Evolutionary conservation across 495 filamentous ascomycete genomes (phyloP), one percentile per base, ranked within the genome.

Genomic region (Lichenothelia convexa): DNA sequence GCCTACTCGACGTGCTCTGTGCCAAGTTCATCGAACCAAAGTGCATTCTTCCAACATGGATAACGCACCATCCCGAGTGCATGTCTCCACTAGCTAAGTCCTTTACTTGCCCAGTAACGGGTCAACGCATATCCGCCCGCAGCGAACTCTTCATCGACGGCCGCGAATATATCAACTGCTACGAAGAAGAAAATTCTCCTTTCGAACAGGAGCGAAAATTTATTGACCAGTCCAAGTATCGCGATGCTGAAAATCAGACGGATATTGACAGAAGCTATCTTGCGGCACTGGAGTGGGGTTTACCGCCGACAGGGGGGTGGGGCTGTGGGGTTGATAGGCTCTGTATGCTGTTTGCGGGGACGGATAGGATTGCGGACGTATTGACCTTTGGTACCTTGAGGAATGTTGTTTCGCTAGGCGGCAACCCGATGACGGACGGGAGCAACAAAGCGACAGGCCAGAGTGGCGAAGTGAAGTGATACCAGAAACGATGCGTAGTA

Each of bases 151-250:
- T 94, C 58, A 68, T 93, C 48, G 51, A 67, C 27, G 73, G 76
- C 11, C 64, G 66, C 31, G 89, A 97, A 48, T 58, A 92, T 21
- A 80, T 87, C 6, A 97, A 97, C 54, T 82, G 79, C 48, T 97
- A 97, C 60, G 89, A 97, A 58, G 89, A 97, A 59, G 89, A 97
- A 57, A 97, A 95, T 56, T 80, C 80, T 30, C 91, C 89, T 0
- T 73, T 73, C 20, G 80, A 78, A 40, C 89, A 97, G 55, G 65
- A 82, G 17, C 63, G 73, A 35, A 97, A 95, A 54, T 87, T 97
- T 37, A 55, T 65, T 39, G 62, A 68, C 40, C 76, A 80, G 47
- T 41, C 70, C 3, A 52, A 57, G 19, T 68, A 46, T 22, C 43
- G 50, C 4, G 35, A 47, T 4, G 21, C 41, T 5, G 38, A 34